phyloP scores from a whole-genome alignment of 768 basidiomycete species.

The Xerocomus potaroensis region DNA sequence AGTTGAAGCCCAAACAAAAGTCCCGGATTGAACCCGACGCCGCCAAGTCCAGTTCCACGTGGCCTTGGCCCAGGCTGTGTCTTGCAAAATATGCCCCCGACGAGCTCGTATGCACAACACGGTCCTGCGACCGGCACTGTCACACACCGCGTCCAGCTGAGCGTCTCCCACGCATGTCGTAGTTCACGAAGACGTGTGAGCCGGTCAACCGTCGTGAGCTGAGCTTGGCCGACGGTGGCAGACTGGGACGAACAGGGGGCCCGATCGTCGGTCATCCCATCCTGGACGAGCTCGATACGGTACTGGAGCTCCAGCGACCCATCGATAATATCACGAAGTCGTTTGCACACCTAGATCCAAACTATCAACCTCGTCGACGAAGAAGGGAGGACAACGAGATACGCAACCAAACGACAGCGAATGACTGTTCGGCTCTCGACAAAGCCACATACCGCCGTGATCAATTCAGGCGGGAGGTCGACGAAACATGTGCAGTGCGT shows the following conservation, averaged over 20 bases:
- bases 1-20: not conserved
- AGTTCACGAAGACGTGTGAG: constrained; percentile 33
- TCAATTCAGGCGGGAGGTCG: constrained; percentile 15
- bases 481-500: not conserved
- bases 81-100: constrained; percentile 55
- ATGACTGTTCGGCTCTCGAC: constrained; percentile 9
- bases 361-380: not conserved
- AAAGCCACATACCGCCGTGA: constrained; percentile 9
- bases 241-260: not conserved
- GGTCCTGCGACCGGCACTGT: constrained; percentile 31
- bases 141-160: constrained; percentile 24
- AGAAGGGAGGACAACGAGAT: not conserved
- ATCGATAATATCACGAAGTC: constrained; percentile 19
- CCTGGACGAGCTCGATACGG: constrained; percentile 34
- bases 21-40: not conserved
- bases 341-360: constrained; percentile 19
- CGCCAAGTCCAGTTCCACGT: not conserved
- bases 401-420: constrained; percentile 13
- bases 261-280: constrained; percentile 32
- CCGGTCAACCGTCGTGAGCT: constrained; percentile 24
- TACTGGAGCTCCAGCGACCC: constrained; percentile 34
- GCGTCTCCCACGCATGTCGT: constrained; percentile 33
- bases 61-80: constrained; percentile 13
- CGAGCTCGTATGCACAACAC: constrained; percentile 56
- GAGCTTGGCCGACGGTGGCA: not conserved